phyloP scores from a whole-genome alignment of 805 yeast genomes.

The Wickerhamiella shivajii region DNA sequence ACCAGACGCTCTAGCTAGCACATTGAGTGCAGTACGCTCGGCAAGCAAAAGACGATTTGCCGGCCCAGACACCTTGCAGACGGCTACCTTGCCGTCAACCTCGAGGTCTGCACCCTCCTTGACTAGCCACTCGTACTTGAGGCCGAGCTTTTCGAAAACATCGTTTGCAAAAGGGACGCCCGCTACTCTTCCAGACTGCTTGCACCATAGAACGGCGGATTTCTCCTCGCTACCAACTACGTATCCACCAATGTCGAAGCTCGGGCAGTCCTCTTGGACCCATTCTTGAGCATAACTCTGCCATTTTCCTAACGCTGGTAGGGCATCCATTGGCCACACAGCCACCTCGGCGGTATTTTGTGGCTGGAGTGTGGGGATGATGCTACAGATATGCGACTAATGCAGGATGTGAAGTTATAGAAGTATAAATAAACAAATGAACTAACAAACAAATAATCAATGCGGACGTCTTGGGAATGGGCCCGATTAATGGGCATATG shows the following conservation, averaged over 20 bases:
- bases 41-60: constrained; percentile 67
- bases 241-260: constrained; percentile 86
- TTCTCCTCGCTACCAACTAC: constrained; percentile 74
- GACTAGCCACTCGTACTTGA: constrained; percentile 57
- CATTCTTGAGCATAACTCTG: constrained; percentile 59
- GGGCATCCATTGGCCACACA: constrained; percentile 19
- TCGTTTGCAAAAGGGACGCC: constrained; percentile 87
- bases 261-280: constrained; percentile 80
- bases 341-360: too few relatives aligned
- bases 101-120: constrained; percentile 51
- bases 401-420: too few relatives aligned
- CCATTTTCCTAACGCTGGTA: constrained; percentile 74
- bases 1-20: constrained; percentile 73
- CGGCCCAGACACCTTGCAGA: constrained; percentile 68
- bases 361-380: too few relatives aligned
- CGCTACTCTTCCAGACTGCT: constrained; percentile 61
- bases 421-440: too few relatives aligned
- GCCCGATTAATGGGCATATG: too few relatives aligned
- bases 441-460: too few relatives aligned
- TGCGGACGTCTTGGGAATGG: too few relatives aligned
- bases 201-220: constrained; percentile 67
- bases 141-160: constrained; percentile 60
- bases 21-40: constrained; percentile 74
- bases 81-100: constrained; percentile 44
- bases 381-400: too few relatives aligned